Evolutionary conservation across 2,329 filamentous ascomycete genomes (phyloP), one percentile per base, ranked within the genome.

Genomic region (Mycogone perniciosa): DNA sequence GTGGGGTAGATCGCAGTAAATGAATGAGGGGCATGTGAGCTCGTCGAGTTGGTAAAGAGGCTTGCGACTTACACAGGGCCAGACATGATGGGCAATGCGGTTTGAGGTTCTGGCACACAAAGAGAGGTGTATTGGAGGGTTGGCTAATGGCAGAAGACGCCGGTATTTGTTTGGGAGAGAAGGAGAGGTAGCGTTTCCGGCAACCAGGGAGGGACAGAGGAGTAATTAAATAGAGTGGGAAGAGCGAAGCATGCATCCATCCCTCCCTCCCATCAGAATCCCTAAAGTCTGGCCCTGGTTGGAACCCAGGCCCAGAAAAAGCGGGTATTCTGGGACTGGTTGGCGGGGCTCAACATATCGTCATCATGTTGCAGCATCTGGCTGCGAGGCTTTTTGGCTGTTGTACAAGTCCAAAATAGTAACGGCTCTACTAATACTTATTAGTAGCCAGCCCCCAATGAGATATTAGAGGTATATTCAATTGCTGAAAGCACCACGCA

Each of bases 31-130:
- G 55, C 46, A 55, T 53, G 9, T 13, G 20, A 11, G 31, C 33
- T 35, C 7, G 33, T 35, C 50, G 58, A 59, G 60, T 53, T 50
- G 49, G 57, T 57, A 57, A 44, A 51, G 31, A 53, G 52, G 48
- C 37, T 58, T 46, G 50, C 7, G 57, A 84, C 82, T 84, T 81
- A 85, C 82, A 82, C 80, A 72, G 82, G 71, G 69, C 79, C 78
- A 77, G 80, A 82, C 80, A 83, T 82, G 71, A 71, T 79, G 71
- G 13, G 31, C 37, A 39, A 41, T 40, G 41, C 7, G 41, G 46
- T n/a, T 44, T 40, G 41, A 9, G 41, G 46, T n/a, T 44, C 29
- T 46, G 10, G 11, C 30, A 5, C 20, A 33, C 35, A 45, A 34
- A 52, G 31, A 35, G 9, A 31, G 35, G 45, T 41, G 33, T 39